These are phyloP conservation scores for Suillus sp. DNA, from an alignment of 768 basidiomycete species.

Conservation along the genomic window DNA sequence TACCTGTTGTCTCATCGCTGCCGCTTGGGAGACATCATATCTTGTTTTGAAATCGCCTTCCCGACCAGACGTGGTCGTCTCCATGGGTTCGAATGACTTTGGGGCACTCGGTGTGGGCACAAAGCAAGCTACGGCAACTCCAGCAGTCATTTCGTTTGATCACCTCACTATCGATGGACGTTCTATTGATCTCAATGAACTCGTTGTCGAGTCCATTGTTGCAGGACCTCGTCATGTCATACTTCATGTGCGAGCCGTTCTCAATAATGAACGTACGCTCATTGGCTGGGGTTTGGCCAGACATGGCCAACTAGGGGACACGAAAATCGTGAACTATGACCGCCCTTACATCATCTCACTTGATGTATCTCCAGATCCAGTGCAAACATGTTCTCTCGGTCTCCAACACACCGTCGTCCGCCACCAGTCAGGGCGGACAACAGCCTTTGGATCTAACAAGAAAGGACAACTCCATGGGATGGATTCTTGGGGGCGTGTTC, in stretches of 20 bases:
- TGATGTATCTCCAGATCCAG: constrained; percentile 30
- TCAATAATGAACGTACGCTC: constrained; percentile 38
- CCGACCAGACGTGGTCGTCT: constrained; percentile 57
- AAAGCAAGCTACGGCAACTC: constrained; percentile 16
- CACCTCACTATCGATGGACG: constrained; percentile 20
- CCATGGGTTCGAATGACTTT: constrained; percentile 86
- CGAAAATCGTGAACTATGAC: constrained; percentile 12
- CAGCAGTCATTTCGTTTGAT: constrained; percentile 19
- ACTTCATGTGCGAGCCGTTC: constrained; percentile 39
- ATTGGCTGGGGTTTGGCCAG: constrained; percentile 84
- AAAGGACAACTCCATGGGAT: constrained; percentile 64
- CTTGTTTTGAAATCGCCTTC: constrained; percentile 53
- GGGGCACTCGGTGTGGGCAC: constrained; percentile 72
- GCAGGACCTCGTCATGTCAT: constrained; percentile 79
- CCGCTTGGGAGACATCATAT: constrained; percentile 86
- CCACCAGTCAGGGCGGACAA: constrained; percentile 46
- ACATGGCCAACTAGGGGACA: constrained; percentile 79
- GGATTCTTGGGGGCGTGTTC: constrained; percentile 26
- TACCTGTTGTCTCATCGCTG: constrained; percentile 51
- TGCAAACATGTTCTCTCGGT: constrained; percentile 44
- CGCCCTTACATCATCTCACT: constrained; percentile 39
- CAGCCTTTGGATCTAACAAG: constrained; percentile 66
- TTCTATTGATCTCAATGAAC: constrained; percentile 25
- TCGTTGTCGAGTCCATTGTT: constrained; percentile 46
- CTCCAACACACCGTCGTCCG: constrained; percentile 55